Conservation (phyloP, 441 rosid genomes). For the Adansonia gregorii region DNA sequence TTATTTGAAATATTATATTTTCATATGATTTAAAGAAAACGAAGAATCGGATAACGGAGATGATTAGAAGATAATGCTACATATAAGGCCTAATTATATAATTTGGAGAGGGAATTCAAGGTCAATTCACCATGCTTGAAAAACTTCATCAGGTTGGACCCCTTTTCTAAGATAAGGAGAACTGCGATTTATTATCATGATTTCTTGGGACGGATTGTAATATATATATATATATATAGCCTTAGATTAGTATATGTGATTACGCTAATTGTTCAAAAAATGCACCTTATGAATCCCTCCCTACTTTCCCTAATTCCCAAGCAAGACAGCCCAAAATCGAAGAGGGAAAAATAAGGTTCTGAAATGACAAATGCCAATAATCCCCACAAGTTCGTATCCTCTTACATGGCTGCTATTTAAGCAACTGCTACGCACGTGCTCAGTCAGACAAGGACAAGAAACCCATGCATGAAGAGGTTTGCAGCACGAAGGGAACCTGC, state of each 20-base stretch:
- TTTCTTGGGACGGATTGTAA: not conserved
- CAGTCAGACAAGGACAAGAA: not conserved
- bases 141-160: not conserved
- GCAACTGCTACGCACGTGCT: not conserved
- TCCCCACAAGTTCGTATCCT: not conserved
- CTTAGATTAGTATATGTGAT: not conserved
- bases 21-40: no score
- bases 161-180: not conserved
- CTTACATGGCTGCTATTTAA: slow-evolving; percentile 6
- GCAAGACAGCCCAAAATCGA: not conserved
- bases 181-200: not conserved
- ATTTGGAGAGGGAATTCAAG: not conserved
- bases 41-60: not conserved
- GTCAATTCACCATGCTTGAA: not conserved
- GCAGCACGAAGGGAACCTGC: not conserved
- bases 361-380: not conserved
- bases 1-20: no score
- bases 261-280: not conserved
- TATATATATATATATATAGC: not conserved
- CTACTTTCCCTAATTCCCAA: not conserved
- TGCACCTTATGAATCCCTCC: not conserved
- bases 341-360: not conserved
- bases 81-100: not conserved
- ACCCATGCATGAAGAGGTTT: slow-evolving; percentile 7
- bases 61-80: not conserved